Percentiles rank a stretch among this genome's conserved stretches.
phyloP scores from a whole-genome alignment of 139 green algal species.

The Chlamydomonas sphaeroides region DNA sequence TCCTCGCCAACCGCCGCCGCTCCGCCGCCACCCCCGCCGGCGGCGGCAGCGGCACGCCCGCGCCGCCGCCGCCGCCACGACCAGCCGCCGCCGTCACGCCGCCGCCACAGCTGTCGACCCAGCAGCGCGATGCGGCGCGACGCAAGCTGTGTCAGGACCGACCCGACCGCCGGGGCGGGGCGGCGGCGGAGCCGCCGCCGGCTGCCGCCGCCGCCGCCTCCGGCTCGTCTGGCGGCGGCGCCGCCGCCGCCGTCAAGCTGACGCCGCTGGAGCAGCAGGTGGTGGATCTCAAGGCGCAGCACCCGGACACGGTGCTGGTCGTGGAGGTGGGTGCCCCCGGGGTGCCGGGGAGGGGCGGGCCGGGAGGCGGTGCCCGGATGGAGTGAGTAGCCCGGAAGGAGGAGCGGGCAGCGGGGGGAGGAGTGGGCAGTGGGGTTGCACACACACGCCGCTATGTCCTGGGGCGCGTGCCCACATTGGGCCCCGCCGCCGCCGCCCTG shows the following conservation, averaged over 20 bases:
- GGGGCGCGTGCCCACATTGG: not conserved
- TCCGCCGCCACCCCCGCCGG: not conserved
- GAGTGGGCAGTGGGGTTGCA: too few species aligned
- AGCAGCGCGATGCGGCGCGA: not conserved
- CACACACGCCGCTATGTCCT: not conserved
- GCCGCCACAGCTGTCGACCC: not conserved
- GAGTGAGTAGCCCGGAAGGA: too few species aligned
- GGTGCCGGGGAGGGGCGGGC: not conserved
- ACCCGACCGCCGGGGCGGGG: too few species aligned
- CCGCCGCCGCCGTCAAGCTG: slow-evolving; percentile 52
- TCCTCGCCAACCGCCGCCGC: not conserved
- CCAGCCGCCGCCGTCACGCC: not conserved
- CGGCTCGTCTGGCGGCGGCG: not conserved
- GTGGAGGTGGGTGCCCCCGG: too few species aligned
- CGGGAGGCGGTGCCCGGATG: too few species aligned
- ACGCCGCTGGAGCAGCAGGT: slow-evolving; percentile 83
- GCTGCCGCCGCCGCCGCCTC: not conserved
- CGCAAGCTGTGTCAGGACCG: slow-evolving; percentile 8
- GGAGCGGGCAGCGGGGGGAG: not conserved
- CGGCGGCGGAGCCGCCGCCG: not conserved
- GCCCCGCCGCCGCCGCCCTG: not conserved
- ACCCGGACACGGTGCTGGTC: slow-evolving; percentile 81
- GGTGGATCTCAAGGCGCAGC: slow-evolving; percentile 62
- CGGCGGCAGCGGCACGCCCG: too few species aligned
- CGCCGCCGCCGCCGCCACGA: not conserved